These are phyloP conservation scores for Farysia itapuensis DNA, from an alignment of 1,284 basidiomycete species.

Conservation along the genomic window DNA sequence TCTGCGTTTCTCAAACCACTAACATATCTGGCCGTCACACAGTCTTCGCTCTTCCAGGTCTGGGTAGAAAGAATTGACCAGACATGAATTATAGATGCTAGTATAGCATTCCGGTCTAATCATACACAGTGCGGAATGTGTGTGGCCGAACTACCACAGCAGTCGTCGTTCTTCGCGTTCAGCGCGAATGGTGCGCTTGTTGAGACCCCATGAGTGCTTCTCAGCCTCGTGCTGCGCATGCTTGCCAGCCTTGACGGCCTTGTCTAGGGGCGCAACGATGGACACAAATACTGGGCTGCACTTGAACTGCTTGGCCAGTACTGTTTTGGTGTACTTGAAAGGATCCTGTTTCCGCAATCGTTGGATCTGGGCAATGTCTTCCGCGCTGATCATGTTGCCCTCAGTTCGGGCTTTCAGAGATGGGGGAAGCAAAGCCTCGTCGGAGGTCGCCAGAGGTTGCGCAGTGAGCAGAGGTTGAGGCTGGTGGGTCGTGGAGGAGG, in stretches of 20 bases:
- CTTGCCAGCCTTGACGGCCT: conserved; percentile 30
- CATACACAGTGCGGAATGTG: no score
- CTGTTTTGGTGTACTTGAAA: conserved; percentile 32
- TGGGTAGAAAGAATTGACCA: conserved; percentile 42
- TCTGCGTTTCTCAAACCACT: not conserved
- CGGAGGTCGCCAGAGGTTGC: conserved; percentile 4
- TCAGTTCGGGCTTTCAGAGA: conserved; percentile 20
- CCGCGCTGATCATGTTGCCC: conserved; percentile 15
- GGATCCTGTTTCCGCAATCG: conserved; percentile 42
- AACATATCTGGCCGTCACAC: not conserved
- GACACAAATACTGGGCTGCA: conserved; percentile 48
- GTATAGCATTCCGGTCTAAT: no score
- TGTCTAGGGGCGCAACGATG: conserved; percentile 50
- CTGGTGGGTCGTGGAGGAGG: conserved; percentile 24
- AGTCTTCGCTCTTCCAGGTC: conserved; percentile 51
- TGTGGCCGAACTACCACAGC: conserved; percentile 21
- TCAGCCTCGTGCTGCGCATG: conserved; percentile 28
- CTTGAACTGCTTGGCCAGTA: conserved; percentile 45
- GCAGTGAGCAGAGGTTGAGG: conserved; percentile 34
- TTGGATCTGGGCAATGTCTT: conserved; percentile 49
- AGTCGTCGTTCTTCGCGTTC: conserved; percentile 41
- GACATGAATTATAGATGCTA: no score
- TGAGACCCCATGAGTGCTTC: conserved; percentile 44
- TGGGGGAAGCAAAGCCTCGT: conserved; percentile 21
- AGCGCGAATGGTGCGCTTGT: conserved; percentile 43